Percentiles rank a stretch among this genome's conserved stretches.
Conservation (phyloP, 129 eudicot genomes). For the Mikania micrantha region DNA sequence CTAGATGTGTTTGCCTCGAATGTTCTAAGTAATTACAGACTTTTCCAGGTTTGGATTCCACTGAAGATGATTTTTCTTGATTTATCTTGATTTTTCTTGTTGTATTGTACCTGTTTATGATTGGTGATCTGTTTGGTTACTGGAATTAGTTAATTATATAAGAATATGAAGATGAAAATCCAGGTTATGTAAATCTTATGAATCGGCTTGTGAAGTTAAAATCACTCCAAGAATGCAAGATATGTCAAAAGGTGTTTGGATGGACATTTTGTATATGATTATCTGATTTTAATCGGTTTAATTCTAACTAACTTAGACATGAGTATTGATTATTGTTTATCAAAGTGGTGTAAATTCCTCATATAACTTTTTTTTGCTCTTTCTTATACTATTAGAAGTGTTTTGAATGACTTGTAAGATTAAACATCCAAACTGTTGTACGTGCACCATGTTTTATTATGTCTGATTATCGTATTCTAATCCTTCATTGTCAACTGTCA, state of each 20-base stretch:
- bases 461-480: neutral
- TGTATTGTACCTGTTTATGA: constrained; percentile 10
- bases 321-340: neutral
- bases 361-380: neutral
- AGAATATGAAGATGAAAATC: neutral
- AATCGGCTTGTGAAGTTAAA: neutral
- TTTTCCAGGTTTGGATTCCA: constrained; percentile 25
- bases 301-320: too few relatives aligned
- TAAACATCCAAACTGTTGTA: neutral
- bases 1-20: constrained; percentile 32
- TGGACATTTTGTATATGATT: neutral
- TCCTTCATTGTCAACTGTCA: neutral
- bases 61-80: constrained; percentile 12
- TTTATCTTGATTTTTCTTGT: constrained; percentile 7
- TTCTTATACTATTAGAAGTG: neutral
- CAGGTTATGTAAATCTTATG: neutral
- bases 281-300: neutral
- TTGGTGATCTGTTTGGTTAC: neutral
- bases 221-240: neutral
- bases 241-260: neutral
- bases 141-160: neutral
- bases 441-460: neutral
- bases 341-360: neutral
- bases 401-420: neutral
- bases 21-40: constrained; percentile 13